Conservation (phyloP, 164 flowering plant species). For the Annona squamosa region DNA sequence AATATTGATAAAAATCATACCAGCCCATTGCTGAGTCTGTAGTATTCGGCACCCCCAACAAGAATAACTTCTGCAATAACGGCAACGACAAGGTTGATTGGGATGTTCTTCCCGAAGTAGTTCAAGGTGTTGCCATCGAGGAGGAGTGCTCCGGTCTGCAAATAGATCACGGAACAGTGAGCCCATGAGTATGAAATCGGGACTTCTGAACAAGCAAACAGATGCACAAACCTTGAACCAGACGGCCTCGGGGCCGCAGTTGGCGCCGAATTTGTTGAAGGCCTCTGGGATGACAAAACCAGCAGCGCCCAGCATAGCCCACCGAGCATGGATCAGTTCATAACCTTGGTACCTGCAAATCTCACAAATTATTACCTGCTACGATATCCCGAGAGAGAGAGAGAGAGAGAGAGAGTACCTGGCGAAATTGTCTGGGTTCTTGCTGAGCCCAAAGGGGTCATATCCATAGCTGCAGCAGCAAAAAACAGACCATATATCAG, state of each 20-base stretch:
- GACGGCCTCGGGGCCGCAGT: conserved; percentile 98
- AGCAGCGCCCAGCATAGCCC: conserved; percentile 99
- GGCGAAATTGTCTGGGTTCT: conserved; percentile 87
- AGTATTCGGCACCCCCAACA: conserved; percentile 95
- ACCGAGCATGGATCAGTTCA: conserved; percentile 86
- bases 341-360: conserved; percentile 72
- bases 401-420: conserved; percentile 35
- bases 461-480: conserved; percentile 75
- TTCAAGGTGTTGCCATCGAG: conserved; percentile 97
- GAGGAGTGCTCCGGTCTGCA: conserved; percentile 98
- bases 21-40: conserved; percentile 91
- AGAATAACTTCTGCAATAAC: conserved; percentile 87
- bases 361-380: background rate
- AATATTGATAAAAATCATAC: conserved; percentile 27
- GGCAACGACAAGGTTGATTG: conserved; percentile 81
- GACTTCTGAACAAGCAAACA: background rate
- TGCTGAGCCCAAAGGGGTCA: conserved; percentile 95
- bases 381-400: too few relatives aligned
- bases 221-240: conserved; percentile 79
- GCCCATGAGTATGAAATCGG: background rate
- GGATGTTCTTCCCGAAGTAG: conserved; percentile 95
- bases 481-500: background rate
- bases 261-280: conserved; percentile 93
- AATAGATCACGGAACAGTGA: background rate
- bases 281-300: conserved; percentile 98